These are phyloP conservation scores for Paracorniculantispora psalliotae DNA, from an alignment of 2,329 filamentous ascomycete species.

Conservation along the genomic window DNA sequence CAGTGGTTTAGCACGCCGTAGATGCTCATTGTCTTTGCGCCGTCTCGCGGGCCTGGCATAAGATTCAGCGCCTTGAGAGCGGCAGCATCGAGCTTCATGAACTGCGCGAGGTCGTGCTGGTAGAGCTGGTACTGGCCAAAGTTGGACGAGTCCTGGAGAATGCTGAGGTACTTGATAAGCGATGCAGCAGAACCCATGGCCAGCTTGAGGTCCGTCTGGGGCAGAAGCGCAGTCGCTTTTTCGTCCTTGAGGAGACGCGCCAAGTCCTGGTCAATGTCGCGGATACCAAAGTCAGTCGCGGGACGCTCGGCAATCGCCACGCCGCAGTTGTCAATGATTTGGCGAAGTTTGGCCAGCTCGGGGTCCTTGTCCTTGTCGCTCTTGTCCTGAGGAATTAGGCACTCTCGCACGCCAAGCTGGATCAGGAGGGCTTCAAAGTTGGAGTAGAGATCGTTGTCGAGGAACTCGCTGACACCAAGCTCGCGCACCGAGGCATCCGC, in stretches of 20 bases:
- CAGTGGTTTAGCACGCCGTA: conserved; percentile 94
- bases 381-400: conserved; percentile 75
- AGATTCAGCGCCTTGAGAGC: conserved; percentile 91
- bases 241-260: conserved; percentile 85
- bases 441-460: conserved; percentile 98
- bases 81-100: conserved; percentile 96
- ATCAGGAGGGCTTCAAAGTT: conserved; percentile 97
- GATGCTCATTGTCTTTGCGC: conserved; percentile 95
- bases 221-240: conserved; percentile 66
- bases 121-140: conserved; percentile 97
- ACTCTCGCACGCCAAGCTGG: conserved; percentile 92
- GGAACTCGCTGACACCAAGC: conserved; percentile 92
- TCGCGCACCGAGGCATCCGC: conserved; percentile 95
- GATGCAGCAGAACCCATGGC: conserved; percentile 94
- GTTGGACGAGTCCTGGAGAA: conserved; percentile 86
- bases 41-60: conserved; percentile 92
- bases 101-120: conserved; percentile 93
- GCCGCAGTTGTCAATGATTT: conserved; percentile 88
- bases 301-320: conserved; percentile 82
- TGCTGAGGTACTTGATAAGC: conserved; percentile 87
- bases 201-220: conserved; percentile 87
- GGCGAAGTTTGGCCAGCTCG: conserved; percentile 78
- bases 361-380: conserved; percentile 80
- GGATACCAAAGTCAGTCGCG: conserved; percentile 71
- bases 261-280: conserved; percentile 94